Conservation (phyloP, 2,329 filamentous ascomycete genomes). For the Thermothelomyces thermophilus region DNA sequence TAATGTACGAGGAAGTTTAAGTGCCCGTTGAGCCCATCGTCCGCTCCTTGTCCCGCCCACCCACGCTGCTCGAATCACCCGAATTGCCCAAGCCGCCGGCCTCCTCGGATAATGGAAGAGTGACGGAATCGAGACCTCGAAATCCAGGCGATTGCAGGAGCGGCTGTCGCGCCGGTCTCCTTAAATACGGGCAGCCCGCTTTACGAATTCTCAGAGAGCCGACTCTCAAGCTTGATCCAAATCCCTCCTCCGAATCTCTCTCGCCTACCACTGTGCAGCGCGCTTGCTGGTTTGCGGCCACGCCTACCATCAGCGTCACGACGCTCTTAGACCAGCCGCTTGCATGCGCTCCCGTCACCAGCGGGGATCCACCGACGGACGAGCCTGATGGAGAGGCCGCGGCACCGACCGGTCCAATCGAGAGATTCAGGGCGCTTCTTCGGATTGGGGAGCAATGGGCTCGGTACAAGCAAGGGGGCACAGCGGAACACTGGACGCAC, state of each 20-base stretch:
- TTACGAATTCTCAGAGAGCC: not conserved
- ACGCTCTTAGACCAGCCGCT: not conserved
- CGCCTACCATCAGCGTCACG: not conserved
- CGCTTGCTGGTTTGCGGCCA: slow-evolving; percentile 12
- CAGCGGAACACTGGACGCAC: slow-evolving; percentile 6
- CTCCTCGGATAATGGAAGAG: not conserved
- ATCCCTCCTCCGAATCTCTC: not conserved
- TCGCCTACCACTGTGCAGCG: too few relatives aligned
- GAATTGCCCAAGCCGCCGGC: too few relatives aligned
- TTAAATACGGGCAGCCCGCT: not conserved
- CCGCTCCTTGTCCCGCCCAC: too few relatives aligned
- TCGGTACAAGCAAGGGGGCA: slow-evolving; percentile 3
- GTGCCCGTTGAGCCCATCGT: slow-evolving; percentile 13
- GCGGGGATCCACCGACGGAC: not conserved
- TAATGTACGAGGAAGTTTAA: too few relatives aligned
- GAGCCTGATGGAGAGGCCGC: slow-evolving; percentile 22
- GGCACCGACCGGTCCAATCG: slow-evolving; percentile 5
- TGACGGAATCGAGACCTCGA: not conserved
- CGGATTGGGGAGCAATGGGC: slow-evolving; percentile 15
- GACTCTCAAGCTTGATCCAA: too few relatives aligned
- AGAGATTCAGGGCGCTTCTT: slow-evolving; percentile 13
- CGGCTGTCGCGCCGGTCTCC: not conserved
- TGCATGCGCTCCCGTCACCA: slow-evolving; percentile 5
- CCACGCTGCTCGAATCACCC: too few relatives aligned
- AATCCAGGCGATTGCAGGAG: not conserved